These are phyloP conservation scores for Haematococcus sp. DNA, from an alignment of 139 green algal genomes.

Conservation along the genomic window DNA sequence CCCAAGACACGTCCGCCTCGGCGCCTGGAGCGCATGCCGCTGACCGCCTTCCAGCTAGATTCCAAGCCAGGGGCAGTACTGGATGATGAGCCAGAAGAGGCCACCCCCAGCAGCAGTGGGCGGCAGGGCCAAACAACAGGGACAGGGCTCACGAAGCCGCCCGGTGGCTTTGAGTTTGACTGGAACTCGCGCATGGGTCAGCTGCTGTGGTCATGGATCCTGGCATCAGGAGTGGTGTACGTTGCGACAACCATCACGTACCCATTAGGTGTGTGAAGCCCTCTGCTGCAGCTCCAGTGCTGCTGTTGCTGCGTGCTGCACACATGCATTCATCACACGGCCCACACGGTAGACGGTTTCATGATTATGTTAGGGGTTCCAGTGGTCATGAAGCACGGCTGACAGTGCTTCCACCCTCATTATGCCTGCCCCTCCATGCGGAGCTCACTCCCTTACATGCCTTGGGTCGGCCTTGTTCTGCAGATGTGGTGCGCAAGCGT, in stretches of 20 bases:
- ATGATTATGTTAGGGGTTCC: too few species aligned
- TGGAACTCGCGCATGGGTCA: background rate
- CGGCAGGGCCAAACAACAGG: background rate
- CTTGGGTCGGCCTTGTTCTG: too few species aligned
- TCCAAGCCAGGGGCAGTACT: background rate
- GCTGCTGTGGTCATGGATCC: constrained; percentile 8
- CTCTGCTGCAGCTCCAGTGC: too few species aligned
- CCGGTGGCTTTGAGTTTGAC: background rate
- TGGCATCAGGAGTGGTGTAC: constrained; percentile 21
- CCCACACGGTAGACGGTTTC: too few species aligned
- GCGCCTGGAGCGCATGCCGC: background rate
- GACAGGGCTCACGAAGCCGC: background rate
- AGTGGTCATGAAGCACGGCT: too few species aligned
- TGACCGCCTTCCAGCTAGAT: background rate
- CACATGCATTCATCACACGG: too few species aligned
- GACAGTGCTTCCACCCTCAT: too few species aligned
- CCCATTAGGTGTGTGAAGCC: constrained; percentile 12
- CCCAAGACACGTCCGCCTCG: background rate
- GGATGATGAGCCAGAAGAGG: too few species aligned
- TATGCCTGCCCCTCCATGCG: too few species aligned
- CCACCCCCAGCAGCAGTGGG: background rate
- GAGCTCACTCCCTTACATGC: too few species aligned
- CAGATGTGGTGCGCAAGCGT: constrained; percentile 38
- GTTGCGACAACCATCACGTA: constrained; percentile 30
- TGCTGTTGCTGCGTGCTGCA: too few species aligned